Conservation (phyloP, 192 early-diverging fungal species). For the Chytriomyces confervae region DNA sequence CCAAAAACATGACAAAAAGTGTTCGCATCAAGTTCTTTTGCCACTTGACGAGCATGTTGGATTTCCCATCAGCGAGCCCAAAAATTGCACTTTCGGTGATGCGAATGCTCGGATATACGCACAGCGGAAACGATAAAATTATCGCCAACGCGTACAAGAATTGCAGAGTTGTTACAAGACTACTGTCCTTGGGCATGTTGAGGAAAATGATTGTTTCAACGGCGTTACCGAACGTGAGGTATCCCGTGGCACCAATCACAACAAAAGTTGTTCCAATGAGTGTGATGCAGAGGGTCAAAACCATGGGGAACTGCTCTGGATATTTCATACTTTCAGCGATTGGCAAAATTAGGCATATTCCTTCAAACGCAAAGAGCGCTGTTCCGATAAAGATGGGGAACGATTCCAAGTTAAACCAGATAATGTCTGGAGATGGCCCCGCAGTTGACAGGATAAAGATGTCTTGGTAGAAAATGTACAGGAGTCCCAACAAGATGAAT, state of each 20-base stretch:
- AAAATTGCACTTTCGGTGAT: slow-evolving; percentile 92
- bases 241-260: slow-evolving; percentile 78
- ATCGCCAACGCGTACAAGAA: slow-evolving; percentile 91
- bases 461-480: slow-evolving; percentile 85
- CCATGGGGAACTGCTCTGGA: slow-evolving; percentile 81
- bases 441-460: slow-evolving; percentile 66
- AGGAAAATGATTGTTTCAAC: slow-evolving; percentile 89
- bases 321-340: slow-evolving; percentile 89
- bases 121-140: slow-evolving; percentile 89
- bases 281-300: slow-evolving; percentile 78
- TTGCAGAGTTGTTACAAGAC: slow-evolving; percentile 74
- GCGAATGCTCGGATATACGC: slow-evolving; percentile 90
- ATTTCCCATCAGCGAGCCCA: slow-evolving; percentile 74
- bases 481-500: slow-evolving; percentile 88
- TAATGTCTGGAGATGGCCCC: slow-evolving; percentile 73
- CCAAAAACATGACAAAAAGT: slow-evolving; percentile 69
- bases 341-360: slow-evolving; percentile 86
- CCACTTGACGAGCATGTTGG: slow-evolving; percentile 79
- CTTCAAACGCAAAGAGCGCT: slow-evolving; percentile 90
- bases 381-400: slow-evolving; percentile 94
- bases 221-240: slow-evolving; percentile 82
- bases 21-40: slow-evolving; percentile 83
- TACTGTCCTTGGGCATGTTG: slow-evolving; percentile 76
- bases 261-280: slow-evolving; percentile 83
- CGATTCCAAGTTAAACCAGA: slow-evolving; percentile 76